Conservation (phyloP, 106 monocot species). For the Phalaenopsis equestris region DNA sequence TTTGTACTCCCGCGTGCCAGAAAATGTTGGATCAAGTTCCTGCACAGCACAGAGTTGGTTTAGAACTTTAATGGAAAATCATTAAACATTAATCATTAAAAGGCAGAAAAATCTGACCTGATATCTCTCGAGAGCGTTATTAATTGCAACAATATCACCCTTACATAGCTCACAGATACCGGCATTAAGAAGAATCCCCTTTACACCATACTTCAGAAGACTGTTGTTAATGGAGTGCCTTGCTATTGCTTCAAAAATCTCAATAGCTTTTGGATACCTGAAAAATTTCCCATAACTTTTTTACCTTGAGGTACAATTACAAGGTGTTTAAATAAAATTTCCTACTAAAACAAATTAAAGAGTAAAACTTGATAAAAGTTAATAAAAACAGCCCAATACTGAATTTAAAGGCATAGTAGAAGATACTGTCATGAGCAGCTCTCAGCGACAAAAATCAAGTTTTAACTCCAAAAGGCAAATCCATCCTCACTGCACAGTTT, state of each 20-base stretch:
- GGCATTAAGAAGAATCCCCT: conserved; percentile 81
- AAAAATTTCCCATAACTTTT: background rate
- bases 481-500: too few relatives aligned
- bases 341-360: too few relatives aligned
- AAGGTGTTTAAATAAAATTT: too few relatives aligned
- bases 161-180: conserved; percentile 86
- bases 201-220: conserved; percentile 84
- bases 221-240: conserved; percentile 60
- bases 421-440: too few relatives aligned
- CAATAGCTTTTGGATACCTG: conserved; percentile 84
- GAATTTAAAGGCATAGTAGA: too few relatives aligned
- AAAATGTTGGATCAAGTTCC: conserved; percentile 69
- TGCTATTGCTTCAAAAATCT: conserved; percentile 77
- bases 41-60: conserved; percentile 4
- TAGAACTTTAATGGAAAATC: background rate
- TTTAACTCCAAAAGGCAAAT: too few relatives aligned
- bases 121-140: conserved; percentile 60
- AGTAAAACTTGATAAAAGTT: too few relatives aligned
- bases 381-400: too few relatives aligned
- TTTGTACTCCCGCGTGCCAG: conserved; percentile 67
- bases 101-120: conserved; percentile 28
- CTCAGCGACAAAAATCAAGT: too few relatives aligned
- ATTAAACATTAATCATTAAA: background rate
- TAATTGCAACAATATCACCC: conserved; percentile 76
- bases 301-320: too few relatives aligned